Conservation (phyloP, 2,329 filamentous ascomycete species). For the Thielaviopsis populi region DNA sequence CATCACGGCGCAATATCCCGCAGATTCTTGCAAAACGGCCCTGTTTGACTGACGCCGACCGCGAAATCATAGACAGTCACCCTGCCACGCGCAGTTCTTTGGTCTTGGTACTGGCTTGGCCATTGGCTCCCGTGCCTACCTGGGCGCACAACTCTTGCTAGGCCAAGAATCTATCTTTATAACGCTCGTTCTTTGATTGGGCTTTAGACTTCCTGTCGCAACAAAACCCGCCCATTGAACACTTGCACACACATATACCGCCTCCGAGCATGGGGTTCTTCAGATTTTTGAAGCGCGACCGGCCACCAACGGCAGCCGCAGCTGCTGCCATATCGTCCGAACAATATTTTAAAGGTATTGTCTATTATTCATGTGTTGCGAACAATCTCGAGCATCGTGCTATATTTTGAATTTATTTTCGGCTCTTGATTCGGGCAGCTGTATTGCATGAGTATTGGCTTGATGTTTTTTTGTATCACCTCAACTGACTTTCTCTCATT, state of each 20-base stretch:
- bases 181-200: not conserved
- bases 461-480: not conserved
- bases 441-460: not conserved
- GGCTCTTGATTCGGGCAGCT: not conserved
- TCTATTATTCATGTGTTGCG: too few species aligned
- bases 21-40: not conserved
- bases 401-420: not conserved
- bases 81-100: too few species aligned
- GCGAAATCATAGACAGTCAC: too few species aligned
- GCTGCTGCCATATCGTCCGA: constrained; percentile 16
- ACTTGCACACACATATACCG: not conserved
- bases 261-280: constrained; percentile 12
- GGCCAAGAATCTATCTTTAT: too few species aligned
- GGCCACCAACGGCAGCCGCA: constrained; percentile 10
- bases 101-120: not conserved
- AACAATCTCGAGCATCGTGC: not conserved
- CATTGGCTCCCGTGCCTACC: not conserved
- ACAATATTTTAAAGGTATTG: constrained; percentile 17
- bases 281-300: constrained; percentile 15
- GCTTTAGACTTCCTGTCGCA: not conserved
- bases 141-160: not conserved
- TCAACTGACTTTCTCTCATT: not conserved
- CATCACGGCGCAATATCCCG: not conserved
- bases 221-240: not conserved
- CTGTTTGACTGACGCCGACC: not conserved